Conservation (phyloP, 257 asterid genomes). For the Penstemon barbatus region DNA sequence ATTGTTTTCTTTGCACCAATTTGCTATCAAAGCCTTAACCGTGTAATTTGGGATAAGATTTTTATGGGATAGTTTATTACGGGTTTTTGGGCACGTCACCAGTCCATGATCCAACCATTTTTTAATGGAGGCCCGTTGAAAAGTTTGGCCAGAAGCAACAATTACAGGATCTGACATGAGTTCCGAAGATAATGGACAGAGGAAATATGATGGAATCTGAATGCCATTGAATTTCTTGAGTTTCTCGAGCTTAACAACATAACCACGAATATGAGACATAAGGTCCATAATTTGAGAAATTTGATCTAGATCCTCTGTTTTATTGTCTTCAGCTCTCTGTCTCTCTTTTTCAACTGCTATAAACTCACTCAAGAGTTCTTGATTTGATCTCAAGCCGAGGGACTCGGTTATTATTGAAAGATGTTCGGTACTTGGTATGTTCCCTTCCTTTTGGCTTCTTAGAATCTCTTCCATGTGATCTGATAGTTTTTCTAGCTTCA, state of each 20-base stretch:
- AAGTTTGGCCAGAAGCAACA: constrained; percentile 93
- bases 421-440: constrained; percentile 42
- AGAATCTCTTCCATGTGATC: constrained; percentile 53
- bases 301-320: constrained; percentile 38
- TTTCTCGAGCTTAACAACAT: constrained; percentile 44
- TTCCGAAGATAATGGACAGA: constrained; percentile 80
- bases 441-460: constrained; percentile 48
- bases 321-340: constrained; percentile 50
- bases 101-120: constrained; percentile 89
- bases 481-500: constrained; percentile 57
- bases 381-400: constrained; percentile 57
- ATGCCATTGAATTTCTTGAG: constrained; percentile 47
- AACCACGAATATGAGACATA: constrained; percentile 60
- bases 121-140: constrained; percentile 67
- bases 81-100: constrained; percentile 71
- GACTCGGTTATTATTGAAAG: constrained; percentile 49
- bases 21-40: constrained; percentile 70
- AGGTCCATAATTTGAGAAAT: constrained; percentile 41
- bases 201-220: constrained; percentile 65
- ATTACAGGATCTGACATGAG: constrained; percentile 89
- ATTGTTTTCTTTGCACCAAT: constrained; percentile 70
- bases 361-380: constrained; percentile 64
- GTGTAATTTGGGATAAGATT: constrained; percentile 73
- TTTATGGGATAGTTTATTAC: constrained; percentile 50
- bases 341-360: constrained; percentile 82